Base-by-base conservation (phyloP, 2,329 filamentous ascomycete species). In the Parastagonospora avenae region DNA sequence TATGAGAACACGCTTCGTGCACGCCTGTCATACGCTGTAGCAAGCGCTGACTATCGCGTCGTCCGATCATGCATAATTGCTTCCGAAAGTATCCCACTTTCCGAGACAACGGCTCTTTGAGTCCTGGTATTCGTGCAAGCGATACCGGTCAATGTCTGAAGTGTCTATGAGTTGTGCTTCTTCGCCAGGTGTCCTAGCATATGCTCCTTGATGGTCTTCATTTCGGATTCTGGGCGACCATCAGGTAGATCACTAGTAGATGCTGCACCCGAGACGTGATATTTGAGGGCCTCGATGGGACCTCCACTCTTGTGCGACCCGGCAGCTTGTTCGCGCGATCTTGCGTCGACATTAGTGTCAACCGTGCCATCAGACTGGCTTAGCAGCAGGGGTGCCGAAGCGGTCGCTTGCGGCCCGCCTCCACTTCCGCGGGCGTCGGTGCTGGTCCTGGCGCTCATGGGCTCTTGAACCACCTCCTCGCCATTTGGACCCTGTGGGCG, bases 211-310 rank as follows among this genome's bases (percentile, higher is more conserved):
- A 65, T 62, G 15, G 66, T 64, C 42, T 73, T 67, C 60, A 76
- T 63, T 40, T 78, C 66, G 7, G 67, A 62, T 54, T 77, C 74
- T 9, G 75, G 73, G 19, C 63, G 62, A 2, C 77, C 77, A 32
- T 67, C 76, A 0, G 77, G 76, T 4, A 78, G 62, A n/a, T 75
- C 71, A n/a, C 66, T 59, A 1, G 76, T 78, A 0, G 69, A 68
- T 9, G 74, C 60, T n/a, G 62, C 60, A 8, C 60, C 62, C 27
- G 63, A 64, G 6, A 63, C 52, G 28, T 66, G 63, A 46, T 73
- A 70, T 36, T 70, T 64, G 10, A 64, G 54, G 41, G 63, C 60
- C 48, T 46, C 53, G n/a, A 59, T 44, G 36, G 58, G 54, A 27
- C 42, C 44, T 37, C 53, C 51, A 30, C 50, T 54, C 37, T 48